Evolutionary conservation across 148 eudicot species (phyloP), one percentile per base, ranked within the genome.

Genomic region (Fallopia convolvulus): DNA sequence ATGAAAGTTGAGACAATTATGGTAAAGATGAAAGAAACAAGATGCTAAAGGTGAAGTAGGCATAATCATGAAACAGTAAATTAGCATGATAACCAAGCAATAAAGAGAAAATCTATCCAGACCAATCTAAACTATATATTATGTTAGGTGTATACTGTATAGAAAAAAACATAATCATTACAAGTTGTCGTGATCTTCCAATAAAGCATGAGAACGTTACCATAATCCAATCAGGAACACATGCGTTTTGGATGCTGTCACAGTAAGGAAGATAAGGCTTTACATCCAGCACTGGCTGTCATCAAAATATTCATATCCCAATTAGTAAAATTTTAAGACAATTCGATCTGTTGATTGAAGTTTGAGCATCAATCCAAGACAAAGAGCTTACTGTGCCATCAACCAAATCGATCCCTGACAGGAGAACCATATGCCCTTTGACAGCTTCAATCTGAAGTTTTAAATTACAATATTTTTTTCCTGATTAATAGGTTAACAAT

Each of bases 401-500:
- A 82, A 95, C 99, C 84, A 95, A 87, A 85, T 95, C 99, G 65
- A 88, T 91, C 75, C 99, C 99, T 72, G 99, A 95, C 63, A 95
- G 88, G 79, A 89, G 83, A 79, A 95, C 83, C 84, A 41, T 86
- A 82, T 86, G 78, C 61, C 86, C 91, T 70, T 85, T 81, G 20
- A 95, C 90, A 10, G 90, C 95, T 80, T 90, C 99, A 77, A 94
- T 83, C 99, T 94, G 82, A 47, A 77, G 42, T n/a, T 46, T 6
- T 72, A 11, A 80, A 81, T 78, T 18, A n/a, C 14, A 65, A 65
- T 65, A 33, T 65, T 65, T 65, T 14, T 4, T 18, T 17, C 6
- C n/a, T 33, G 21, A 32, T 68, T 68, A 68, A 36, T 36, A 68
- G 14, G 46, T 17, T 15, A 33, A 68, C 44, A 68, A 68, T 66